Evolutionary conservation across 768 basidiomycete genomes (phyloP).

Genomic region (Crucibulum laeve): DNA sequence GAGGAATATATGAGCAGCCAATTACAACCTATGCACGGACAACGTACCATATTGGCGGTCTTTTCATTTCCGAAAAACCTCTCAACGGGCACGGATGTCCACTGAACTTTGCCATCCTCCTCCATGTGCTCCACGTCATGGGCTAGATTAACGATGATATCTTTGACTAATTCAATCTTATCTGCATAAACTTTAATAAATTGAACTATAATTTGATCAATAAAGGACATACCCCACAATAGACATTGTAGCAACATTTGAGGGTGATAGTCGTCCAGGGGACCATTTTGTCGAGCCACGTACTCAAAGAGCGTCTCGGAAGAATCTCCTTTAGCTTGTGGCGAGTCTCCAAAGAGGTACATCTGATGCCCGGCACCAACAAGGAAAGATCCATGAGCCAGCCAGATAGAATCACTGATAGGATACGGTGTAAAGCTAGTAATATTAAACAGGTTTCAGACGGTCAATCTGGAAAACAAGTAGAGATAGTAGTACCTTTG

Average conservation of each 20-base stretch:
- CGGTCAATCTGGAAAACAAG: slow-evolving; percentile 1
- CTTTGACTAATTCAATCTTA: slow-evolving; percentile 82
- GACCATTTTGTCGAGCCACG: slow-evolving; percentile 80
- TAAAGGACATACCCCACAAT: slow-evolving; percentile 69
- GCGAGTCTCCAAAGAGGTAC: slow-evolving; percentile 65
- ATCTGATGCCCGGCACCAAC: slow-evolving; percentile 82
- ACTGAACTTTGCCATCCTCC: slow-evolving; percentile 20
- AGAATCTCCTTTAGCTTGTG: slow-evolving; percentile 9
- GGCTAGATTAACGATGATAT: slow-evolving; percentile 68
- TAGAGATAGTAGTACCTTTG: slow-evolving; percentile 49
- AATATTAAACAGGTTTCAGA: not conserved
- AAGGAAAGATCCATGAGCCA: slow-evolving; percentile 76
- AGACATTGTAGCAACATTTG: slow-evolving; percentile 90
- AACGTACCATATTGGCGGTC: slow-evolving; percentile 8
- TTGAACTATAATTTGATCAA: not conserved
- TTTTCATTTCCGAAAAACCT: slow-evolving; percentile 43
- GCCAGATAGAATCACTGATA: slow-evolving; percentile 91
- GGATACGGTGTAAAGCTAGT: slow-evolving; percentile 71
- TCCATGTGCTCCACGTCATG: slow-evolving; percentile 26
- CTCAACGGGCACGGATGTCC: slow-evolving; percentile 54
- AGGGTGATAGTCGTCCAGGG: slow-evolving; percentile 88
- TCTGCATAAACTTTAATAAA: slow-evolving; percentile 36
- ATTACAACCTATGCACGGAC: not conserved
- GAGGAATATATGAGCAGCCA: not conserved
- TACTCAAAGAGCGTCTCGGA: slow-evolving; percentile 69